phyloP scores from a whole-genome alignment of 2,329 filamentous ascomycete genomes.

The Diaporthe humulicola region DNA sequence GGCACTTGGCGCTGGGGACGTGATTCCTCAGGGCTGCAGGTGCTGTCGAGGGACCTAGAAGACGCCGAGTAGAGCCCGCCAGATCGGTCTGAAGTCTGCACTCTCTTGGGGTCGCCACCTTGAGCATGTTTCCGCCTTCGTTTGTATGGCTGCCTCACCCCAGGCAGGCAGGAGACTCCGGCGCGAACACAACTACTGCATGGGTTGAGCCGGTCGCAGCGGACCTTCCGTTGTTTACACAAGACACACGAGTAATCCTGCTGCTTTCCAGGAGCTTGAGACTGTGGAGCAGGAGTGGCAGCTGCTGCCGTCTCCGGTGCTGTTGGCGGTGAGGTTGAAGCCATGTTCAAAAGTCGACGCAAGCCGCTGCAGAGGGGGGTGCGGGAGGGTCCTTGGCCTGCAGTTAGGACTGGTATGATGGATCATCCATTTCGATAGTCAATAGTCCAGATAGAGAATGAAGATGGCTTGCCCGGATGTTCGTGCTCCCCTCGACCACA shows the following conservation, averaged over 20 bases:
- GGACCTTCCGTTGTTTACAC: slow-evolving; percentile 66
- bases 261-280: slow-evolving; percentile 19
- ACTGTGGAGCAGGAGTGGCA: slow-evolving; percentile 7
- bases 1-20: slow-evolving; percentile 35
- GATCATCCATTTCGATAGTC: neutral
- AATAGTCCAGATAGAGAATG: neutral
- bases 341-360: slow-evolving; percentile 1
- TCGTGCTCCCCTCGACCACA: neutral
- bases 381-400: slow-evolving; percentile 13
- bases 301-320: neutral
- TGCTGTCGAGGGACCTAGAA: slow-evolving; percentile 28
- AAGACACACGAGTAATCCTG: slow-evolving; percentile 60
- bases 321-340: neutral
- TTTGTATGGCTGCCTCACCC: slow-evolving; percentile 54
- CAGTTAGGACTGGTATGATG: neutral
- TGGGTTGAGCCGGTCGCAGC: slow-evolving; percentile 60
- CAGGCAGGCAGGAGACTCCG: slow-evolving; percentile 50
- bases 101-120: slow-evolving; percentile 22
- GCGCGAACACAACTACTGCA: slow-evolving; percentile 58
- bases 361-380: neutral
- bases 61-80: slow-evolving; percentile 20
- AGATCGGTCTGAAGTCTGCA: neutral
- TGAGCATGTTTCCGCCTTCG: slow-evolving; percentile 59
- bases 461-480: slow-evolving; percentile 12
- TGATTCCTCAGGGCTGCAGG: slow-evolving; percentile 21